Base-by-base conservation (phyloP, 2,329 filamentous ascomycete genomes). In the Helotiales sp. region DNA sequence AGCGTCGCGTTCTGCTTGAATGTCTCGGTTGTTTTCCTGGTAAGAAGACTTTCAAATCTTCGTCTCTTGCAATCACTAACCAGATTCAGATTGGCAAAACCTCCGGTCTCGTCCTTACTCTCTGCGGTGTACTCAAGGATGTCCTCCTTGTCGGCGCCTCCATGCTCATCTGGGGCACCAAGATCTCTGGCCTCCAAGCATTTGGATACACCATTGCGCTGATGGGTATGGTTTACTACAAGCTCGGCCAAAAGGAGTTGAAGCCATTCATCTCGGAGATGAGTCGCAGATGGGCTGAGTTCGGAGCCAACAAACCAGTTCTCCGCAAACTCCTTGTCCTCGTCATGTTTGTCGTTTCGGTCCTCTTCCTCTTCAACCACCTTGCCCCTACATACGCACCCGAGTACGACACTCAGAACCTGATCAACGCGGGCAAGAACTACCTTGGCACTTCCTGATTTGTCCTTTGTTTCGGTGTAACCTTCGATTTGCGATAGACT, bases 41-140 rank as follows among this genome's bases (percentile, higher is more conserved):
- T 93, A 86, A 75, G 86, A 78, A 9, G 10, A 2, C 5, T n/a
- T 27, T 15, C 19, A 30, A n/a, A 34, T 15, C 27, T 19, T 6
- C 9, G n/a, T 9, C 2, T 17, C 17, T 3, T 36, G 29, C 25
- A 19, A 9, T 25, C 40, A 31, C 55, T 59, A 63, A 63, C 27
- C 8, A 42, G n/a, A 19, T 31, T 46, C 64, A 93, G 89, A 93
- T 95, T 71, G 90, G 90, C 78, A 93, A 90, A 80, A 93, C 90
- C 15, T 93, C 90, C 1, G 90, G 90, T 52, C 87, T 95, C 54
- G 88, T 93, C 67, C 87, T 95, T 70, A 95, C 91, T 30, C 87
- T 95, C 47, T 93, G 89, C 71, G 90, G 90, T 78, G 90, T 95
- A 36, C 85, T 95, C 63, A 95, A 93, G 82, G 90, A 95, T 74